Evolutionary conservation across 2,329 filamentous ascomycete species (phyloP).

Genomic region (Dissoconium aciculare): DNA sequence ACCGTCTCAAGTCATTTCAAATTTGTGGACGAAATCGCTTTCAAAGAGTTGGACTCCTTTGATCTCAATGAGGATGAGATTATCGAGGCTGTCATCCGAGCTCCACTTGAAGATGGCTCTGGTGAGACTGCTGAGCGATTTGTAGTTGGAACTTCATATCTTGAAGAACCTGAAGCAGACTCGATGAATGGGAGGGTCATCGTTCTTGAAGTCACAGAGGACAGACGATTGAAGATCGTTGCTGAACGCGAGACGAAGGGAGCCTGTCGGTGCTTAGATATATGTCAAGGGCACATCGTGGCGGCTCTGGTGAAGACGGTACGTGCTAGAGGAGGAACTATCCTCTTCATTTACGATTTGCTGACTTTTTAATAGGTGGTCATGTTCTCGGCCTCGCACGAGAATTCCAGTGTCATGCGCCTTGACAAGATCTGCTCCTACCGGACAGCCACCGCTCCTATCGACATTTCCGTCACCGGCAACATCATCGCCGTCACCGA

Average conservation of each 20-base stretch:
- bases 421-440: constrained; percentile 62
- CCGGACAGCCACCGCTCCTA: constrained; percentile 67
- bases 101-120: constrained; percentile 50
- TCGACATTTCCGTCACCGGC: constrained; percentile 61
- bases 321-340: too few species aligned
- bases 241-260: constrained; percentile 57
- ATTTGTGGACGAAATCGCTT: constrained; percentile 79
- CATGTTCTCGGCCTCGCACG: constrained; percentile 43
- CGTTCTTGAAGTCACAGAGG: constrained; percentile 65
- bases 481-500: constrained; percentile 73
- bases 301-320: constrained; percentile 84
- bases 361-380: constrained; percentile 33
- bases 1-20: constrained; percentile 65
- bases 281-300: constrained; percentile 63
- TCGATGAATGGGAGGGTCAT: constrained; percentile 62
- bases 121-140: constrained; percentile 57
- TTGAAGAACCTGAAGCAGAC: constrained; percentile 42
- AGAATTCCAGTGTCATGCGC: constrained; percentile 36
- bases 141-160: constrained; percentile 74
- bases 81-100: constrained; percentile 69
- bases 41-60: constrained; percentile 61
- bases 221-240: constrained; percentile 58
- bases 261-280: constrained; percentile 62
- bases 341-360: neutral
- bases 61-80: constrained; percentile 54